These are phyloP conservation scores for Salix koriyanagi DNA, from an alignment of 345 rosid genomes.

Conservation along the genomic window DNA sequence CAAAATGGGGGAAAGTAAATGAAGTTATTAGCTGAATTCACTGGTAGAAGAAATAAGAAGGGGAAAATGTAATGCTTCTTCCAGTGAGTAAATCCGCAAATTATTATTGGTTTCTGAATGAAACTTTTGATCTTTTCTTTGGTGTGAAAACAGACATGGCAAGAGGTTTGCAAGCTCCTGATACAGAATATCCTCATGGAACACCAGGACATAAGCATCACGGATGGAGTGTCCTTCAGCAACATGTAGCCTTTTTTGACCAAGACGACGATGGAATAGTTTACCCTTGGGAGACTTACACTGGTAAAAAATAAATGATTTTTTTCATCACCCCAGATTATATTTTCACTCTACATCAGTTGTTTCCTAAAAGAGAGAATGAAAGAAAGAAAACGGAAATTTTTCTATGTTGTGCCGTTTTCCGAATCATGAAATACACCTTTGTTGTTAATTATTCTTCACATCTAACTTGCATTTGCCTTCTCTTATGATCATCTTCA, in stretches of 20 bases:
- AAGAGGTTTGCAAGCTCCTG: slow-evolving; percentile 72
- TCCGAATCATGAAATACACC: background rate
- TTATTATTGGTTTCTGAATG: background rate
- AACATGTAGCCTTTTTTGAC: slow-evolving; percentile 85
- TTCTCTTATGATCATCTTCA: background rate
- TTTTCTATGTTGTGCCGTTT: background rate
- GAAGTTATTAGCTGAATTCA: background rate
- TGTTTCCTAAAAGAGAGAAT: background rate
- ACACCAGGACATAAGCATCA: slow-evolving; percentile 49
- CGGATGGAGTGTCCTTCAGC: slow-evolving; percentile 72
- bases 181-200: slow-evolving; percentile 58
- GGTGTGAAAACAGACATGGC: slow-evolving; percentile 50
- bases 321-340: background rate
- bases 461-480: background rate
- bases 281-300: slow-evolving; percentile 95
- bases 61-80: background rate
- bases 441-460: background rate
- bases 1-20: background rate
- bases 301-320: slow-evolving; percentile 34
- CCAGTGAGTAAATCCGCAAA: background rate
- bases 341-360: background rate
- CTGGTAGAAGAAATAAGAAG: too few species aligned
- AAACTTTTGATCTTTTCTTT: background rate
- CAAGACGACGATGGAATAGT: slow-evolving; percentile 70
- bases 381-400: background rate